These are phyloP conservation scores for Amoebophrya sp. DNA, from an alignment of 169 alveolate species.

Conservation along the genomic window DNA sequence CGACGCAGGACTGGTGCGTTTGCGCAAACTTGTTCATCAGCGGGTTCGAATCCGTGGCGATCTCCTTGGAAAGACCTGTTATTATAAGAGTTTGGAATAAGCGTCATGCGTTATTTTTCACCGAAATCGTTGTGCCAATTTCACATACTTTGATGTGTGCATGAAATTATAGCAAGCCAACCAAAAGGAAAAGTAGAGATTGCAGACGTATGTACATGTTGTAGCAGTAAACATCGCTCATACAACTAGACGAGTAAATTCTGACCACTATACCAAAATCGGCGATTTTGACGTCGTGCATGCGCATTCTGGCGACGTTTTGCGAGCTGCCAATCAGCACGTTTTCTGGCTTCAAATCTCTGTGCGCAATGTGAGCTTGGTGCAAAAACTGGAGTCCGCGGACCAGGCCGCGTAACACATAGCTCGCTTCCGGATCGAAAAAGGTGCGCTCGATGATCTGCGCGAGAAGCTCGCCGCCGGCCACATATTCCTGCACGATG, in stretches of 20 bases:
- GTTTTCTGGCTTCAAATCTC: not conserved
- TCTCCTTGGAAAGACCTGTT: not conserved
- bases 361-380: not conserved
- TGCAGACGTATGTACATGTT: no score
- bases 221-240: no score
- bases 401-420: not conserved
- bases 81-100: no score
- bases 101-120: no score
- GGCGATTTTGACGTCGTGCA: constrained; percentile 1
- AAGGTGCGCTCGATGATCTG: not conserved
- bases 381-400: not conserved
- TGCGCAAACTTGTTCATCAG: not conserved
- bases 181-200: no score
- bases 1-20: not conserved
- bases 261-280: not conserved
- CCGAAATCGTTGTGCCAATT: no score
- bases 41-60: not conserved
- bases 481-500: constrained; percentile 20
- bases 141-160: no score
- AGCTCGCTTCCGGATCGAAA: not conserved
- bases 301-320: not conserved
- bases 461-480: not conserved
- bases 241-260: no score
- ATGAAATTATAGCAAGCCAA: no score
- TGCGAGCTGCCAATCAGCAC: not conserved